phyloP scores from a whole-genome alignment of 495 filamentous ascomycete genomes.

The Letharia lupina region DNA sequence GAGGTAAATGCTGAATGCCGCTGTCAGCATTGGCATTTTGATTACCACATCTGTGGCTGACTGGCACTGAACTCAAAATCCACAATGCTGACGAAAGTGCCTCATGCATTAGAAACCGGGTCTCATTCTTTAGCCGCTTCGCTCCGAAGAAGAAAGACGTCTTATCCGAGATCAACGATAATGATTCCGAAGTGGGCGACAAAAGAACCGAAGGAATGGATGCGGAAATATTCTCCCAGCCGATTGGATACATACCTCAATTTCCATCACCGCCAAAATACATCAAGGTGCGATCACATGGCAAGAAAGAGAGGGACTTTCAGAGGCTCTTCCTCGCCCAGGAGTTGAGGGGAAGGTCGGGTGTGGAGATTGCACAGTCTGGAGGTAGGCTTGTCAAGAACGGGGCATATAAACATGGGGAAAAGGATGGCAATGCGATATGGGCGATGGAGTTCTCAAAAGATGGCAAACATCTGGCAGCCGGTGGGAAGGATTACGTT shows the following conservation, averaged over 20 bases:
- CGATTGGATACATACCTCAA: conserved; percentile 80
- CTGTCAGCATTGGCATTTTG: conserved; percentile 10
- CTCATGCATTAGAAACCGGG: conserved; percentile 56
- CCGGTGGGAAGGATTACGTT: conserved; percentile 76
- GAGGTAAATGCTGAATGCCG: conserved; percentile 45
- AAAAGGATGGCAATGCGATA: conserved; percentile 49
- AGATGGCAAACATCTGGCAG: conserved; percentile 85
- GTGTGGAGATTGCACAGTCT: conserved; percentile 31
- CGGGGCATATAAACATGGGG: conserved; percentile 29
- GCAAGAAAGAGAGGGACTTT: conserved; percentile 80
- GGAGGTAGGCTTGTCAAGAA: conserved; percentile 24
- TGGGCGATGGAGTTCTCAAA: conserved; percentile 93
- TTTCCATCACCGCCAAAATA: conserved; percentile 88
- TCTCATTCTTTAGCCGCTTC: conserved; percentile 86
- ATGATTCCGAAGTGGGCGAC: conserved; percentile 65
- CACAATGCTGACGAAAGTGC: conserved; percentile 17
- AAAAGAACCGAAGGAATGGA: conserved; percentile 68
- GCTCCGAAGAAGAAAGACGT: conserved; percentile 66
- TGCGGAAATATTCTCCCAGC: conserved; percentile 68
- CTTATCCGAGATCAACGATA: conserved; percentile 47
- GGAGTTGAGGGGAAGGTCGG: conserved; percentile 53
- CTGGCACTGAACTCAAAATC: background rate
- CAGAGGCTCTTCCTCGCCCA: conserved; percentile 85
- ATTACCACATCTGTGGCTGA: conserved; percentile 10
- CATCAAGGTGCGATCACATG: conserved; percentile 69